phyloP scores from a whole-genome alignment of 768 basidiomycete genomes.

The Termitomyces sp. region DNA sequence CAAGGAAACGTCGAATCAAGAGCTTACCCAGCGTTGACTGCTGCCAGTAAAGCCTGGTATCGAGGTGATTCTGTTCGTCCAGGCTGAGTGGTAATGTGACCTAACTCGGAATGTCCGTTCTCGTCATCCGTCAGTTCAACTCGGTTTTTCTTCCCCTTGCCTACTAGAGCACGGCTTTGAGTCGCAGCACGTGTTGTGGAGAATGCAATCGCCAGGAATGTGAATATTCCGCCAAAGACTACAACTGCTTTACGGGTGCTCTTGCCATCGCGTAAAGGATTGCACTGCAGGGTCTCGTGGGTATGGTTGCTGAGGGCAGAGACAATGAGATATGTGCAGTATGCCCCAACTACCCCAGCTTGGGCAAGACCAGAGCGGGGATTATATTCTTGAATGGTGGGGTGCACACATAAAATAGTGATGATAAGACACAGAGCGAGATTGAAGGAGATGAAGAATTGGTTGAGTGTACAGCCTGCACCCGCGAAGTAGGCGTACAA shows the following conservation, averaged over 20 bases:
- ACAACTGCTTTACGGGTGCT: conserved; percentile 82
- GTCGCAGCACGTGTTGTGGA: conserved; percentile 96
- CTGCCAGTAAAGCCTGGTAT: conserved; percentile 91
- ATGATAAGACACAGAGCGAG: conserved; percentile 73
- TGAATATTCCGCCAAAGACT: conserved; percentile 88
- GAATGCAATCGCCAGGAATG: conserved; percentile 97
- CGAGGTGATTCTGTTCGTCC: conserved; percentile 78
- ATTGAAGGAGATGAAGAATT: conserved; percentile 97
- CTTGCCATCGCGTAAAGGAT: conserved; percentile 69
- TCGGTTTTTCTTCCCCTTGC: conserved; percentile 57
- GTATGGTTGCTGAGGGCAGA: conserved; percentile 92
- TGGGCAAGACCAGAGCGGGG: conserved; percentile 94
- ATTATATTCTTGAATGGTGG: conserved; percentile 84
- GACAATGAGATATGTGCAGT: conserved; percentile 93
- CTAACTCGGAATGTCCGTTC: conserved; percentile 58
- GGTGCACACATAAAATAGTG: conserved; percentile 79
- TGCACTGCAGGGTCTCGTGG: conserved; percentile 68
- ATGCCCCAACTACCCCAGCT: conserved; percentile 94
- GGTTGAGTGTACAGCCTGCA: conserved; percentile 84
- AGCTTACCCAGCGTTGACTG: conserved; percentile 88
- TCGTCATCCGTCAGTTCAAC: conserved; percentile 57
- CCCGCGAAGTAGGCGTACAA: conserved; percentile 91
- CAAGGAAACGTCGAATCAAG: neutral
- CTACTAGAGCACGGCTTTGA: conserved; percentile 85
- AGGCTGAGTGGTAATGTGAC: conserved; percentile 80